Conservation (phyloP, 176 grass and related monocot species). For the Eleusine coracana region DNA sequence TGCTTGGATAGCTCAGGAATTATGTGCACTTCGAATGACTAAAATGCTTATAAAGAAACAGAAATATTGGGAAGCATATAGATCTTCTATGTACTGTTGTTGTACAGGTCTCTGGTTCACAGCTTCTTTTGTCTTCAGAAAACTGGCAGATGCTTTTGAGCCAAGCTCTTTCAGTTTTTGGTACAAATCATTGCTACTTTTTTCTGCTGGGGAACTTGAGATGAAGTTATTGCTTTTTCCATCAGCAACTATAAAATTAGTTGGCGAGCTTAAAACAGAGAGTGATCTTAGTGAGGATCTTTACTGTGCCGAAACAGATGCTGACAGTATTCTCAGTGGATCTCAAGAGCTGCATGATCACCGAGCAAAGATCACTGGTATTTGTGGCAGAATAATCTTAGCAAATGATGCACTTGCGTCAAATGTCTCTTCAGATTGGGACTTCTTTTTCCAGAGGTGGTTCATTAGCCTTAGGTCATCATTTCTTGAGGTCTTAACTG, state of each 20-base stretch:
- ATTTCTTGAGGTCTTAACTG: slow-evolving; percentile 61
- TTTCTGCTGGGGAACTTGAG: slow-evolving; percentile 77
- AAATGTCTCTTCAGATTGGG: slow-evolving; percentile 34
- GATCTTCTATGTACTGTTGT: slow-evolving; percentile 77
- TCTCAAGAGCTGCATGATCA: slow-evolving; percentile 48
- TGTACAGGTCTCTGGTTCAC: slow-evolving; percentile 78
- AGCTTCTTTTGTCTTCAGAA: slow-evolving; percentile 78
- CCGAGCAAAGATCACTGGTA: slow-evolving; percentile 52
- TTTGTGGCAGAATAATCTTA: slow-evolving; percentile 65
- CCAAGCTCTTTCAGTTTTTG: slow-evolving; percentile 59
- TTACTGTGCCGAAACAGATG: slow-evolving; percentile 49
- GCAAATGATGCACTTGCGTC: slow-evolving; percentile 54
- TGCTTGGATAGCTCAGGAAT: slow-evolving; percentile 65
- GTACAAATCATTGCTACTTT: slow-evolving; percentile 74
- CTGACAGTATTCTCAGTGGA: slow-evolving; percentile 13
- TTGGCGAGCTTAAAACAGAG: slow-evolving; percentile 67
- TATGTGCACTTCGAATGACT: slow-evolving; percentile 50
- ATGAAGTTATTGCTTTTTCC: slow-evolving; percentile 80
- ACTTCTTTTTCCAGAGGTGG: slow-evolving; percentile 83
- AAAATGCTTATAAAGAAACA: slow-evolving; percentile 65
- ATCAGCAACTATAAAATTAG: slow-evolving; percentile 57
- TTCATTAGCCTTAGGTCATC: slow-evolving; percentile 80
- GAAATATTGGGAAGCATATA: slow-evolving; percentile 86
- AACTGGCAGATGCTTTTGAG: slow-evolving; percentile 64
- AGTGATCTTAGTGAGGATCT: slow-evolving; percentile 41